Evolutionary conservation across 768 basidiomycete species (phyloP), one percentile per base, ranked within the genome.

Genomic region (Lentinus tigrinus): DNA sequence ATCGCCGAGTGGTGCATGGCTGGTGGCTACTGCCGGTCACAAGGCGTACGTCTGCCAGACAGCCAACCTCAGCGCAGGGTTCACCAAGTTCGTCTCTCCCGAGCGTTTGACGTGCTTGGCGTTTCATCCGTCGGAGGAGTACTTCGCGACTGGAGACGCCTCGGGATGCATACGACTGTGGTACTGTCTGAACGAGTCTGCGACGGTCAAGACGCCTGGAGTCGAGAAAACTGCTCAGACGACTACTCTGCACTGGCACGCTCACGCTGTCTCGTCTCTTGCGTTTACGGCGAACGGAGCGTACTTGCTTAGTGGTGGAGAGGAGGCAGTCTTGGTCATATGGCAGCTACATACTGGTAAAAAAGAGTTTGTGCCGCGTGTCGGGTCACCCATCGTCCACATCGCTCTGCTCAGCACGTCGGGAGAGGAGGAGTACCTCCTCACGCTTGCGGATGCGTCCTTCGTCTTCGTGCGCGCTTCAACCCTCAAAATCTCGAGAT

Each of bases 271-370:
- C 17, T 86, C 90, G 3, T 88, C 93, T 1, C 70, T 99, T 26
- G 78, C 86, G 0, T 99, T 98, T 72, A 91, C 94, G 0, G 73
- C 87, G 13, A 95, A 96, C 63, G 97, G 97, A 13, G 89, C 93
- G 8, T 96, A 97, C 70, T 74, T 99, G 17, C 74, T 98, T 47
- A 95, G 91, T 59, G 96, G 94, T 61, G 97, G 97, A 44, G 93
- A 97, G 72, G 97, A 98, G 71, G 83, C 90, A 31, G 96, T 98
- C 10, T 73, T 99, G n/a, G 95, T 98, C 38, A 88, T 96, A 57
- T 99, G 97, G 97, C 93, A 97, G 69, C 71, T 99, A 40, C 88
- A 93, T 62, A 85, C 88, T 0, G 91, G 91, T 4, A 91, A 86
- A 72, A 88, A 87, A 69, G 95, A 97, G 70, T 98, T 93, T 68